Evolutionary conservation across 441 rosid genomes (phyloP), one percentile per base, ranked within the genome.

Genomic region (Dalechampia spathulata): DNA sequence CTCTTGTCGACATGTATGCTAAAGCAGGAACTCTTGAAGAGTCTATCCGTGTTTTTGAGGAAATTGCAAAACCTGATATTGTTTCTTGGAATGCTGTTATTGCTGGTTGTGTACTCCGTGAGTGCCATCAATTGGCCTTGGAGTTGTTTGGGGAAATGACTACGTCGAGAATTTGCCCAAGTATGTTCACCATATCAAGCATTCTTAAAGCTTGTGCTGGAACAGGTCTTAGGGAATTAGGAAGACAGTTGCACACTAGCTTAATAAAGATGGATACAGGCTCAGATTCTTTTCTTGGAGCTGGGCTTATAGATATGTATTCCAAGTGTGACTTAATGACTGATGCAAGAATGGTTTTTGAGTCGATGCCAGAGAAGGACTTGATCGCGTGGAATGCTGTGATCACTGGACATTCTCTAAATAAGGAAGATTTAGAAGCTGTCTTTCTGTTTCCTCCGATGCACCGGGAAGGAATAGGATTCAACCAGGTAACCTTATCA

Each of bases 1-100:
- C 89, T 21, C 83, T 85, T 37, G 83, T 83, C 63, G 90, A 83
- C 67, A 83, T 85, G 93, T 81, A 83, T 52, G 87, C 85, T 8
- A 85, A 85, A 72, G 64, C 67, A 20, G 79, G 83, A 43, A 48
- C 40, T 52, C 73, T 81, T 51, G 77, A 72, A 27, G 87, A 77
- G 58, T 68, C 85, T 6, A 37, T 74, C 37, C 9, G 43, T 55
- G 71, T 72, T 58, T 83, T 85, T 62, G 37, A 75, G 58, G 75
- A 71, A 50, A 83, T 83, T 40, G 34, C 25, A 1, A 52, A 63
- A 58, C 85, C 90, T 17, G 87, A 80, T 65, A 66, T 83, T 55
- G 83, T 85, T 64, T 74, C 90, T 38, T 85, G 93, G 90, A 85
- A 83, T 72, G 82, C 90, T 64, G 58, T 80, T 47, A 80, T 77